Conservation (phyloP, 2,329 filamentous ascomycete genomes). For the Magnaporthiopsis poae region DNA sequence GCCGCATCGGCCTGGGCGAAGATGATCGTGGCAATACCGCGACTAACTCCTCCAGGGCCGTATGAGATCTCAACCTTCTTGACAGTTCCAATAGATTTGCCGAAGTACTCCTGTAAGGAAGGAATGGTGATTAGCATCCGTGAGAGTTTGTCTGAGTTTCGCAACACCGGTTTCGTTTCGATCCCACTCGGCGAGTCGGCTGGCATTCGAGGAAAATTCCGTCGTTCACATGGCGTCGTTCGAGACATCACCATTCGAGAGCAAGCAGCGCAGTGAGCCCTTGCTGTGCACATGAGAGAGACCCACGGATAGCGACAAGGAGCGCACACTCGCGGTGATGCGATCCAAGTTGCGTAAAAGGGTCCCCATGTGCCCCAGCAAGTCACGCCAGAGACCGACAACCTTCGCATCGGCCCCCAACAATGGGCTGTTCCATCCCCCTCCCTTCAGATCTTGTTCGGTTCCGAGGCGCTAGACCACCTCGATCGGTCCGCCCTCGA, state of each 20-base stretch:
- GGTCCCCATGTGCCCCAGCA: neutral
- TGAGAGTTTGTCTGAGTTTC: neutral
- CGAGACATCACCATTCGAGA: neutral
- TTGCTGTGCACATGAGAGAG: neutral
- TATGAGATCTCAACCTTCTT: slow-evolving; percentile 88
- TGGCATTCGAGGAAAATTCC: neutral
- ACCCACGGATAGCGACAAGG: too few relatives aligned
- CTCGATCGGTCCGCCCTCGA: neutral
- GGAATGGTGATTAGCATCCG: slow-evolving; percentile 6
- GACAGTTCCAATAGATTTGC: slow-evolving; percentile 75
- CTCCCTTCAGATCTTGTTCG: neutral
- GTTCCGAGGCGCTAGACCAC: neutral
- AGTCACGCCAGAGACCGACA: neutral
- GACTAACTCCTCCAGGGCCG: slow-evolving; percentile 82
- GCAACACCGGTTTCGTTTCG: slow-evolving; percentile 1
- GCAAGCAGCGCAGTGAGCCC: slow-evolving; percentile 9
- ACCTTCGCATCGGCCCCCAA: neutral
- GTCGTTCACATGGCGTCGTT: neutral
- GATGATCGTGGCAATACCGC: slow-evolving; percentile 81
- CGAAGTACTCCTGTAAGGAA: slow-evolving; percentile 74
- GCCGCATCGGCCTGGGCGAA: slow-evolving; percentile 76
- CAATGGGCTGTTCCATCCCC: neutral
- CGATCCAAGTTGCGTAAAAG: neutral
- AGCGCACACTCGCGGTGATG: neutral
- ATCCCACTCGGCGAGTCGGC: neutral